Base-by-base conservation (phyloP, 768 basidiomycete species). In the Leccinum pellstonianum region DNA sequence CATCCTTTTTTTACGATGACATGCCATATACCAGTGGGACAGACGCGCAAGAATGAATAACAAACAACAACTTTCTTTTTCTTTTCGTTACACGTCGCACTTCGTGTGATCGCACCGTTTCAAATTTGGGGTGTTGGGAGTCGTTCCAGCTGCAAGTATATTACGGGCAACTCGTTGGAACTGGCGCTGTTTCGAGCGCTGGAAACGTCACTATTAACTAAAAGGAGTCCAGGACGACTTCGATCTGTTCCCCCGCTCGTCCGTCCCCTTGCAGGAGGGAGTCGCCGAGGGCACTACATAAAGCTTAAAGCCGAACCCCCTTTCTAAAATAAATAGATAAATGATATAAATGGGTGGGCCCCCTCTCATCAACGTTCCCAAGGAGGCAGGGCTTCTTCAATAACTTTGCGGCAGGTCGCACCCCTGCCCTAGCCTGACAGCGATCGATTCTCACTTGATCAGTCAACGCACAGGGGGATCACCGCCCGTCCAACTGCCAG, bases 21-120 rank as follows among this genome's bases (percentile, higher is more conserved):
- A 46, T 59, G 37, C 56, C 52, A 27, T 35, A 52, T 61, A 64
- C 50, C 52, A 38, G 52, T 59, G n/a, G 52, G 47, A 19, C 61
- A 35, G n/a, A 25, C 46, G 21, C 51, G n/a, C 23, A 52, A 14
- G 48, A 8, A 49, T 15, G 43, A 47, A 55, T 23, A 25, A n/a
- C 17, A 21, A 47, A n/a, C 47, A n/a, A 27, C 27, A 51, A 21
- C 37, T 14, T 56, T 35, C 10, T 19, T 19, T 51, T 17, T 15
- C 12, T 35, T 35, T 35, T 35, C 33, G 31, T 35, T 0, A 35
- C 33, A 35, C 33, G 33, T 35, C 12, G 33, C 33, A 35, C 33
- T 5, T 35, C 33, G 33, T 35, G 33, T 35, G 33, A 35, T 35
- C 33, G 12, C 33, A 35, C 12, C 33, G 33, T 35, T 35, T 35